These are phyloP conservation scores for Ustilaginoidea virens DNA, from an alignment of 2,329 filamentous ascomycete species.

Conservation along the genomic window DNA sequence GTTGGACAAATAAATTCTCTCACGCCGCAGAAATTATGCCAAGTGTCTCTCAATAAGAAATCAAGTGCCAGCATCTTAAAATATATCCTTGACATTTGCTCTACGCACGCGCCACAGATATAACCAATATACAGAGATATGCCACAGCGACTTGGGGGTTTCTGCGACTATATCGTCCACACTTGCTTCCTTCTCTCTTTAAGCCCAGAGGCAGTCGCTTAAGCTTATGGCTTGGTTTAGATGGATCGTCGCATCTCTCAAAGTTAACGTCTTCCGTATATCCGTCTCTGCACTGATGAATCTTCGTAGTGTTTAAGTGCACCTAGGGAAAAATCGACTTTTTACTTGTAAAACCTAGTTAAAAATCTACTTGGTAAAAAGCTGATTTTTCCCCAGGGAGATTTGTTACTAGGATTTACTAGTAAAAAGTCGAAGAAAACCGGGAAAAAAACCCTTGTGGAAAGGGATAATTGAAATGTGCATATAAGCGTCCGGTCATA, in stretches of 20 bases:
- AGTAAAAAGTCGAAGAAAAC: no score
- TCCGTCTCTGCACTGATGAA: constrained; percentile 2
- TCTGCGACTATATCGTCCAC: constrained; percentile 2
- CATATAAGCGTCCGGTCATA: no score
- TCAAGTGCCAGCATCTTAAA: constrained; percentile 1
- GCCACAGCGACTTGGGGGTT: neutral
- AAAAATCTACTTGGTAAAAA: no score
- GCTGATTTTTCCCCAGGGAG: no score
- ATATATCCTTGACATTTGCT: neutral
- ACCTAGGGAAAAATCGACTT: no score
- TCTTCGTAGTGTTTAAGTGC: constrained; percentile 1
- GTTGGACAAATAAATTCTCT: constrained; percentile 4
- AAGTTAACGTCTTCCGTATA: constrained; percentile 1
- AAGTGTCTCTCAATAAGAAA: neutral
- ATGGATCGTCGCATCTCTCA: constrained; percentile 2
- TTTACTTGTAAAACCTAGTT: no score
- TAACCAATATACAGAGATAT: neutral
- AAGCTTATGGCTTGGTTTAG: constrained; percentile 1
- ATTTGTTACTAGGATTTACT: no score
- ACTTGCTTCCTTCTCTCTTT: constrained; percentile 1
- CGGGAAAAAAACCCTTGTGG: no score
- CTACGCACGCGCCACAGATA: neutral
- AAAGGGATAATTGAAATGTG: no score
- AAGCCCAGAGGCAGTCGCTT: constrained; percentile 1
- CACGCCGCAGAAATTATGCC: constrained; percentile 1